Evolutionary conservation across 2,329 filamentous ascomycete species (phyloP).

Genomic region (Colletotrichum sansevieriae): DNA sequence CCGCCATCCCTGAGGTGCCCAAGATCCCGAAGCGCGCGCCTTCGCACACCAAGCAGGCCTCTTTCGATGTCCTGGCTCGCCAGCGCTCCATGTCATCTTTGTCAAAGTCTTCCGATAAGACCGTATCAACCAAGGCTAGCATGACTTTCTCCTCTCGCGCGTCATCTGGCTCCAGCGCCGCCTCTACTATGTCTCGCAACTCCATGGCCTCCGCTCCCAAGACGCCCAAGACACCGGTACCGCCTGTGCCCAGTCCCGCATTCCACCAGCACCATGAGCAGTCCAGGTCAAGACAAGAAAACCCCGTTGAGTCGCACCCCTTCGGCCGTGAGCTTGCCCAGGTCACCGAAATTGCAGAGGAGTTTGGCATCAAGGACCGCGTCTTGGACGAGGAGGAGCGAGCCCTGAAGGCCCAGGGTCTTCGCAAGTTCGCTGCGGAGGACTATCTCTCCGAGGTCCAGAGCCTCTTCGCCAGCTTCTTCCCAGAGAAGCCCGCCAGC

Average conservation of each 20-base stretch:
- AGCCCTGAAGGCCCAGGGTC: slow-evolving; percentile 76
- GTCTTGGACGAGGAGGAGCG: slow-evolving; percentile 80
- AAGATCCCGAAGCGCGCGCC: slow-evolving; percentile 79
- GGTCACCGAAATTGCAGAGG: slow-evolving; percentile 92
- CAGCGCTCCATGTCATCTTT: slow-evolving; percentile 71
- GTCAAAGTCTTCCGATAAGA: slow-evolving; percentile 66
- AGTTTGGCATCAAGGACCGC: slow-evolving; percentile 76
- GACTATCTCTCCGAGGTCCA: slow-evolving; percentile 89
- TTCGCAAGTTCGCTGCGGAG: slow-evolving; percentile 80
- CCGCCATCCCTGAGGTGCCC: slow-evolving; percentile 57
- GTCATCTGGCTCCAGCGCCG: slow-evolving; percentile 67
- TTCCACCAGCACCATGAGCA: slow-evolving; percentile 50
- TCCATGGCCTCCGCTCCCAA: slow-evolving; percentile 48
- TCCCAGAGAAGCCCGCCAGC: slow-evolving; percentile 54
- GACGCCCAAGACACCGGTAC: slow-evolving; percentile 42
- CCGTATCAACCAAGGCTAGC: slow-evolving; percentile 69
- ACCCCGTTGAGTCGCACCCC: slow-evolving; percentile 69
- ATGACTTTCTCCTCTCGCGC: slow-evolving; percentile 67
- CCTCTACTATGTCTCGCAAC: slow-evolving; percentile 60
- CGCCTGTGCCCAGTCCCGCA: slow-evolving; percentile 49
- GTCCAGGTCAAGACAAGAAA: slow-evolving; percentile 47
- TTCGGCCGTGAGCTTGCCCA: slow-evolving; percentile 93
- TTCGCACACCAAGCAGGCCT: slow-evolving; percentile 89
- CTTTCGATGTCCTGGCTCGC: slow-evolving; percentile 79
- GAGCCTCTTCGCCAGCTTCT: slow-evolving; percentile 73